Base-by-base conservation (phyloP, 352 stramenopile genomes). In the Phytophthora tentaculata region DNA sequence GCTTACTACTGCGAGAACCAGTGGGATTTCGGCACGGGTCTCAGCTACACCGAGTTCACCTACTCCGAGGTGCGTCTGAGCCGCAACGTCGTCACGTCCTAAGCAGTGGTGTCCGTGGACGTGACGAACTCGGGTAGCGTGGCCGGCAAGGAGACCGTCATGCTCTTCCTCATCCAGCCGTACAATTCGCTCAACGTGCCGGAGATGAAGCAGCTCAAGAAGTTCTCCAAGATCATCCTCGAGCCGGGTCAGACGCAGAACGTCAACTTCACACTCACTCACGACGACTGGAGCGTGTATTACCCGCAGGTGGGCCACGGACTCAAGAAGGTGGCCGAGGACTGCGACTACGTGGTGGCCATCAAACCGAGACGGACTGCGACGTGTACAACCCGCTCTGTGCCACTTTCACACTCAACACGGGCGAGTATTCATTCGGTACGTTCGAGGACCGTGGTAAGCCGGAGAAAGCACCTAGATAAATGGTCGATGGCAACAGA, bases 1-100 rank as follows among this genome's bases (percentile, higher is more conserved):
- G 26, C 53, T 17, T 70, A 70, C 55, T 88, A 90, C 66, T 76
- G 67, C 55, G 61, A 65, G 23, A 83, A 84, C 17, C 77, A 93
- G 56, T 96, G 85, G 83, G 67, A 78, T n/a, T 95, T 95, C 77
- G 86, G 89, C 19, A 64, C 81, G 48, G 88, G 88, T 39, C 64
- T 94, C n/a, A 91, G 80, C 57, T 94, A 91, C 68, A 81, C 84
- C 5, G 61, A 64, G 19, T 96, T 95, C 62, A 61, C 68, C 14
- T 94, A 92, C 69, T 66, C 64, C 10, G 54, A 77, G 7, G 43
- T 89, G 24, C 24, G 8, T 23, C 24, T 90, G 14, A 86, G 67
- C 60, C 73, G 76, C 14, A 78, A 26, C 26, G 56, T 39, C 41
- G 54, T 72, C 9, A 59, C n/a, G 29, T 44, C 39, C 12, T 49